Percentiles rank a stretch among this genome's conserved stretches.
Conservation (phyloP, 352 stramenopile genomes). For the Phytophthora litchii region DNA sequence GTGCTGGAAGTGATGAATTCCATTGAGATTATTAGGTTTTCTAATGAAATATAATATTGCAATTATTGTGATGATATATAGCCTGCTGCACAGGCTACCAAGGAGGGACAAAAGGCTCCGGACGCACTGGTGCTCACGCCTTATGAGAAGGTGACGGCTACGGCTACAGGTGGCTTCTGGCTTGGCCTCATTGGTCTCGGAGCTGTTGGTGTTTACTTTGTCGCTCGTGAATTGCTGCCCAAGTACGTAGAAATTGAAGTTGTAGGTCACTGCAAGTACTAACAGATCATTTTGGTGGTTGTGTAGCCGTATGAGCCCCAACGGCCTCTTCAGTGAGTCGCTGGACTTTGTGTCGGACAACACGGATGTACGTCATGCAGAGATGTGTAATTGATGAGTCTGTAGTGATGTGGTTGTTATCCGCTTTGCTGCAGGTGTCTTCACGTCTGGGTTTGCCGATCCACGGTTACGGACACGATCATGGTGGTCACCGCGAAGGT, state of each 20-base stretch:
- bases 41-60: slow-evolving; percentile 10
- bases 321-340: slow-evolving; percentile 82
- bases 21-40: no score
- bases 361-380: slow-evolving; percentile 50
- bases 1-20: slow-evolving; percentile 18
- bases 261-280: not conserved
- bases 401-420: slow-evolving; percentile 8
- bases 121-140: slow-evolving; percentile 91
- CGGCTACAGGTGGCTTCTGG: slow-evolving; percentile 90
- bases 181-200: slow-evolving; percentile 85
- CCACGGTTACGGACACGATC: slow-evolving; percentile 94
- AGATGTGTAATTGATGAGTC: not conserved
- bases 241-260: slow-evolving; percentile 56
- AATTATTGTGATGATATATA: slow-evolving; percentile 14
- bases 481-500: slow-evolving; percentile 92
- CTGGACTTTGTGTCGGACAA: slow-evolving; percentile 77
- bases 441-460: slow-evolving; percentile 89
- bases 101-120: slow-evolving; percentile 58
- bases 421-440: slow-evolving; percentile 51
- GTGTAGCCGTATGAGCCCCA: slow-evolving; percentile 81
- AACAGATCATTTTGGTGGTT: slow-evolving; percentile 15
- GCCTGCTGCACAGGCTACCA: slow-evolving; percentile 39
- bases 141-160: slow-evolving; percentile 94
- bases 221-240: slow-evolving; percentile 90
- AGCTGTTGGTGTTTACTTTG: slow-evolving; percentile 91